phyloP scores from a whole-genome alignment of 1,284 basidiomycete species.

The Boletus smithii region DNA sequence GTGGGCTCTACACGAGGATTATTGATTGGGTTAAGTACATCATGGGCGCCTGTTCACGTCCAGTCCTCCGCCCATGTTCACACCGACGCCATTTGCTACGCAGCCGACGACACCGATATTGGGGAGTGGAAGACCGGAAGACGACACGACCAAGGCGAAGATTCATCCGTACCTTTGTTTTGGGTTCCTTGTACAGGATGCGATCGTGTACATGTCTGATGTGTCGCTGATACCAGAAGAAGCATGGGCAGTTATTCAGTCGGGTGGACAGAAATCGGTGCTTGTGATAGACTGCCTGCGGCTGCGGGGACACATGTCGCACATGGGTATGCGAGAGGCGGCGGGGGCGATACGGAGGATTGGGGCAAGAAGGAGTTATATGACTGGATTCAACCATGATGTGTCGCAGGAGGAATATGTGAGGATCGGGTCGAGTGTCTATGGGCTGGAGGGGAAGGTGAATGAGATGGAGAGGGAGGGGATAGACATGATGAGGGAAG shows the following conservation, averaged over 20 bases:
- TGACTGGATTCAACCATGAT: constrained; percentile 71
- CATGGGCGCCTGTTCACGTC: constrained; percentile 59
- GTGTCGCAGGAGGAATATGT: constrained; percentile 68
- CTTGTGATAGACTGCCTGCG: constrained; percentile 72
- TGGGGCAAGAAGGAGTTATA: constrained; percentile 57
- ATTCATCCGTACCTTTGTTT: constrained; percentile 65
- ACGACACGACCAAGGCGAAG: constrained; percentile 9
- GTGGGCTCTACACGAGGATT: background rate
- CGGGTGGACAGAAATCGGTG: constrained; percentile 43
- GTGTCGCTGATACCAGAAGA: constrained; percentile 70
- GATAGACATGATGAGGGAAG: constrained; percentile 44
- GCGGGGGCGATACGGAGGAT: constrained; percentile 52
- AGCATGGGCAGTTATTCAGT: constrained; percentile 54
- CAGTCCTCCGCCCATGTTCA: constrained; percentile 37
- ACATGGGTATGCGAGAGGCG: constrained; percentile 64
- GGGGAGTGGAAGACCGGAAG: constrained; percentile 5
- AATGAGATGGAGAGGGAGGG: constrained; percentile 43
- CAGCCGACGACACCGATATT: constrained; percentile 44
- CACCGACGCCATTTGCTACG: constrained; percentile 43
- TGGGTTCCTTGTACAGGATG: constrained; percentile 68
- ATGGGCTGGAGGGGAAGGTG: constrained; percentile 19
- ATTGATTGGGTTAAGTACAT: constrained; percentile 44
- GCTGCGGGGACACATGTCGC: constrained; percentile 60
- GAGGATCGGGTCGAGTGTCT: constrained; percentile 46
- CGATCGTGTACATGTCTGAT: constrained; percentile 71